Evolutionary conservation across 2,329 filamentous ascomycete genomes (phyloP), one percentile per base, ranked within the genome.

Genomic region (Colletotrichum musae): DNA sequence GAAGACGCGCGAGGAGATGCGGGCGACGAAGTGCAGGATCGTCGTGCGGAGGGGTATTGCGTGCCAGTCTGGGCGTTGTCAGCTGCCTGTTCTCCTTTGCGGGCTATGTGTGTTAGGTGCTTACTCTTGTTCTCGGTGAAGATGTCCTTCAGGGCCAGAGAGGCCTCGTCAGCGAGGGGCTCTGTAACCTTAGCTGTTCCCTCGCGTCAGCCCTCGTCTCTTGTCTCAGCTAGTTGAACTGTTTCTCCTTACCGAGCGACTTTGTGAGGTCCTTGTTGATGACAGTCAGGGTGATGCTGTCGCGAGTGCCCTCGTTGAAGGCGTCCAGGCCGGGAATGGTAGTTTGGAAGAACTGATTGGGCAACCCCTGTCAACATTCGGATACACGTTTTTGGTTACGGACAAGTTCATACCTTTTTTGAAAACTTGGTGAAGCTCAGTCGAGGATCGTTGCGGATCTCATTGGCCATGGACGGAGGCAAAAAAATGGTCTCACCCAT

Each of bases 1-100:
- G 70, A 87, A 87, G 4, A 87, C 80, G 7, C 84, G 79, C 2
- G 86, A 84, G 0, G 86, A 86, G 16, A 87, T 72, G 6, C 84
- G 83, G 15, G 85, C 84, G 13, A 89, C 79, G 12, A 86, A 36
- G 13, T 71, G 56, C 3, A 69, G 53, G n/a, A 70, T 41, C 4
- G 24, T 68, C 7, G 58, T 6, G 6, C 64, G 64, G 48, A 67
- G 48, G 26, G 24, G 45, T 3, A 59, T 60, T 16, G 6, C 70
- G 69, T 13, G 71, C 70, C 39, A 74, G 73, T 60, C 75, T 84
- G 0, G 2, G 5, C 0, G 1, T 6, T 28, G 36, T 64, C 16
- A 68, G 43, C 2, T 5, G 1, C 6, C 6, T 6, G 21, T 2
- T 6, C 4, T n/a, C n/a, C 16, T 1, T 3, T 43, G 4, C 18